Base-by-base conservation (phyloP, 2,329 filamentous ascomycete genomes). In the Trichoderma citrinoviride region DNA sequence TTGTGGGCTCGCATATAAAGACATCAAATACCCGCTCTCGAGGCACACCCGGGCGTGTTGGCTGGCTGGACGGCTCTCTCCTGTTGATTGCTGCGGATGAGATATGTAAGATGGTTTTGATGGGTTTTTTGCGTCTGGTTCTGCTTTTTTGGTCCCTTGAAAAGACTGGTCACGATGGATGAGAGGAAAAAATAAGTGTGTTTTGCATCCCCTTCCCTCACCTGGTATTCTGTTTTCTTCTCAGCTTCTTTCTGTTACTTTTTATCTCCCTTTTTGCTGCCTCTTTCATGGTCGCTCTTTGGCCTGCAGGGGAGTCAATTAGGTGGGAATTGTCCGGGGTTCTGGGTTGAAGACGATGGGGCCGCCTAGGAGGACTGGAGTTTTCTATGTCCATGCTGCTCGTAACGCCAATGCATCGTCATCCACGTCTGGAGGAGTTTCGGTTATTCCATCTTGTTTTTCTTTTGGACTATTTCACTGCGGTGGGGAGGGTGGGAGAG, bases 1-100 rank as follows among this genome's bases (percentile, higher is more conserved):
- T 61, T 61, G 53, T 61, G 58, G 58, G 41, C 23, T 61, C 58
- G 58, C 58, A 61, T 61, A 61, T 61, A 61, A 61, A 46, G 44
- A 53, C 47, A 43, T 61, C 58, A 61, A 61, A 61, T 61, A 61
- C 58, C 58, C 58, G 25, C 49, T 61, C 49, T 41, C 25, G 58
- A 61, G 58, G 47, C 14, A 52, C n/a, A 25, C 43, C 37, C 37
- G 8, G 14, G 19, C 29, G 40, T 46, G 53, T 41, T n/a, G 15
- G 40, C 47, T 2, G 4, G 27, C 19, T 25, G 37, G 19, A 12
- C 33, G 33, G 47, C 44, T n/a, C 33, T 37, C 58, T 53, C 23
- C 25, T 61, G 58, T 61, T 53, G 53, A 61, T 61, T 43, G 58
- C 12, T 33, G 49, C 53, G 46, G 58, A 61, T 25, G 58, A 53